phyloP scores from a whole-genome alignment of 1,284 basidiomycete species.

The Boletus subluridellus region DNA sequence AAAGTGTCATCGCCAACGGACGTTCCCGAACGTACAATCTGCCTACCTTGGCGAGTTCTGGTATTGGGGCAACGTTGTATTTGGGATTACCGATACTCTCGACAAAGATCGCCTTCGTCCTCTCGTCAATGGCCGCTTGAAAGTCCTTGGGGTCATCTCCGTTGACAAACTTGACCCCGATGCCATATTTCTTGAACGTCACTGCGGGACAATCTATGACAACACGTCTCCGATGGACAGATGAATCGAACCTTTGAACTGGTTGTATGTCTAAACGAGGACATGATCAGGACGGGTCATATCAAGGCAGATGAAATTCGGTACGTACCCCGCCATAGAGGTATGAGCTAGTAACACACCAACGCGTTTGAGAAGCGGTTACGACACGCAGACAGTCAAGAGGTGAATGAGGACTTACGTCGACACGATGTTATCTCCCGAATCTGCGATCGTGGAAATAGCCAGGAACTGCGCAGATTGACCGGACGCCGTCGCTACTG shows the following conservation, averaged over 20 bases:
- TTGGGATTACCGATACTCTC: conserved; percentile 87
- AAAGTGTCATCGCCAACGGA: not conserved
- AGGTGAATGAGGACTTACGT: conserved; percentile 41
- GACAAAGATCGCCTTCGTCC: conserved; percentile 70
- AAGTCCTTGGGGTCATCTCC: conserved; percentile 62
- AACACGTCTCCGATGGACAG: not conserved
- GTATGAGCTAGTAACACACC: conserved; percentile 41
- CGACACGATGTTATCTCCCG: conserved; percentile 82
- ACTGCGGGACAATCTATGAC: conserved; percentile 40
- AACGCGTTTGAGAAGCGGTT: not conserved
- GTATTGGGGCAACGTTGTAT: conserved; percentile 71
- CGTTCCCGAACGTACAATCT: not conserved
- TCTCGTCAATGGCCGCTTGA: conserved; percentile 71
- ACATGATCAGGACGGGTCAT: not conserved
- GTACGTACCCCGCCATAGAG: conserved; percentile 64
- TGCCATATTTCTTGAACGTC: conserved; percentile 74
- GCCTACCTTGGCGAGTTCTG: conserved; percentile 65
- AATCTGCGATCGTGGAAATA: conserved; percentile 58
- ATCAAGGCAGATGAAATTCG: not conserved
- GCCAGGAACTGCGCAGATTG: conserved; percentile 83
- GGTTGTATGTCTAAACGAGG: conserved; percentile 69
- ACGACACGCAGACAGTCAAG: not conserved
- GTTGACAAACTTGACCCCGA: conserved; percentile 74
- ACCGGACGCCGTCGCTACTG: conserved; percentile 76
- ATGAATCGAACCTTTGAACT: conserved; percentile 66